Base-by-base conservation (phyloP, 1,284 basidiomycete genomes). In the Ustilago bromivora region DNA sequence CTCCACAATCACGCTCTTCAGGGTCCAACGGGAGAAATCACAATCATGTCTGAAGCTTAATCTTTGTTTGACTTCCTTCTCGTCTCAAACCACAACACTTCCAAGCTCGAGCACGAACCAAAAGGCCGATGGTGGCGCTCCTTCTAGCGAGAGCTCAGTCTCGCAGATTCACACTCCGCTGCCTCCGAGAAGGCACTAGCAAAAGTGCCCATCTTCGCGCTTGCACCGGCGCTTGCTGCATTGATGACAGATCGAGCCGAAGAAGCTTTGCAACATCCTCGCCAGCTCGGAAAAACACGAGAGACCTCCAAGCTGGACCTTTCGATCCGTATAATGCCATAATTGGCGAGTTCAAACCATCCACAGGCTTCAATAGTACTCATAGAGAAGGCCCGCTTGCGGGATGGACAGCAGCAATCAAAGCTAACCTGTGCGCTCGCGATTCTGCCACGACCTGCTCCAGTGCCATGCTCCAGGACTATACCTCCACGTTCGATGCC, bases 401-500 rank as follows among this genome's bases (percentile, higher is more conserved):
- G 2, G 80, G 71, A 2, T 83, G 82, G 81, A 40, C 72, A 7
- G 74, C 83, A 1, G 79, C 79, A 34, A 63, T 86, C 77, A 86
- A 86, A 60, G 79, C 82, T 36, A 86, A 86, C 67, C 63, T 86
- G 23, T 77, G 76, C 58, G 78, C 82, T 43, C 31, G 57, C 6
- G 66, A 65, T 28, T 61, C 76, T 43, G 72, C 66, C 4, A 75
- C 79, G 1, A 72, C 84, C 2, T 83, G 82, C 57, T 75, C 82
- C 0, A 82, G 80, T 46, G 66, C 61, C 6, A 85, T 85, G 82
- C 79, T 86, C 15, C 49, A 68, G n/a, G 23, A 46, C 46, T 98
- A 93, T 81, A 85, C 82, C 0, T 91, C 96, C 0, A 94, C 94
- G 0, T 95, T 93, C 82, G 93, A 95, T 84, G 95, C 96, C 54